phyloP scores from a whole-genome alignment of 2,329 filamentous ascomycete genomes.

The Sporothrix sp. region DNA sequence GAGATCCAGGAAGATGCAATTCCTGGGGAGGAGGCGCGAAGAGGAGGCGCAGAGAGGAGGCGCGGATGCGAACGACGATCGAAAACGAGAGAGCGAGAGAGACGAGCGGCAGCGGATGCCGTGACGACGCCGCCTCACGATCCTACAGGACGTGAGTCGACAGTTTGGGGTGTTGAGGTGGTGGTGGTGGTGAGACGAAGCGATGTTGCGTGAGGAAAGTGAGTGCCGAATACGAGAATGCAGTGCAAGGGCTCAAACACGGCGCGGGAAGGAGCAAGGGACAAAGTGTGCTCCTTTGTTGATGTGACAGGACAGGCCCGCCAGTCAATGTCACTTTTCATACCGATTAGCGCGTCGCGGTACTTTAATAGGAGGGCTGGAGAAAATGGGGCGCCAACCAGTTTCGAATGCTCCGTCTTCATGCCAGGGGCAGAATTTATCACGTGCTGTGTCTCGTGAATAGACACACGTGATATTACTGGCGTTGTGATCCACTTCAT shows the following conservation, averaged over 20 bases:
- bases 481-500: neutral
- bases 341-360: conserved; percentile 4
- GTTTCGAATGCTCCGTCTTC: conserved; percentile 7
- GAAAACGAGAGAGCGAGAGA: neutral
- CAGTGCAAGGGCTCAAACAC: neutral
- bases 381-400: neutral
- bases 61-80: conserved; percentile 6
- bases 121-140: conserved; percentile 4
- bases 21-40: conserved; percentile 9
- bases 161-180: neutral
- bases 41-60: neutral
- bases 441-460: neutral
- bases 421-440: neutral
- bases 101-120: neutral
- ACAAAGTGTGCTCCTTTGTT: conserved; percentile 4
- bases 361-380: conserved; percentile 6
- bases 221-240: neutral
- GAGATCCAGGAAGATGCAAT: neutral
- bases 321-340: conserved; percentile 1
- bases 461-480: neutral
- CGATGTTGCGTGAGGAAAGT: neutral
- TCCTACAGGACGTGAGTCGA: neutral
- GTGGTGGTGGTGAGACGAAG: neutral
- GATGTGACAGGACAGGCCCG: conserved; percentile 3
- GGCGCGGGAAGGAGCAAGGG: conserved; percentile 1